Conservation (phyloP, 1,139 yeast species). For the Zygoascus sp. region DNA sequence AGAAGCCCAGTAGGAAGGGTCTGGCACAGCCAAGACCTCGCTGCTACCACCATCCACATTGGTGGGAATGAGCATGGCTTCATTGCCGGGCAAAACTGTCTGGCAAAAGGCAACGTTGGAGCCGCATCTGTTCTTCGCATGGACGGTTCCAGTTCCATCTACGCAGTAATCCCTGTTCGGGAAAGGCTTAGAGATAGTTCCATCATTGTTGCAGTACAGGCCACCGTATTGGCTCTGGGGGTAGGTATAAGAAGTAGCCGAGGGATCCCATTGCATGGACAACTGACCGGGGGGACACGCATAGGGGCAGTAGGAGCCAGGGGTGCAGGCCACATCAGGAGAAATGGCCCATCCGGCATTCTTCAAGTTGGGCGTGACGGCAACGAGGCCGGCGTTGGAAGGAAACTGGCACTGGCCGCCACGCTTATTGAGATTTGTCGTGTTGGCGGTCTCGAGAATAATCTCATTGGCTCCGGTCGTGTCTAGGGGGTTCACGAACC, state of each 20-base stretch:
- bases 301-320: slow-evolving; percentile 79
- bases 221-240: slow-evolving; percentile 84
- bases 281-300: slow-evolving; percentile 84
- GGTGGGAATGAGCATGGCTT: slow-evolving; percentile 90
- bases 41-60: slow-evolving; percentile 46
- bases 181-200: slow-evolving; percentile 61
- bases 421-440: slow-evolving; percentile 20
- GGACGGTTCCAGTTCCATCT: slow-evolving; percentile 69
- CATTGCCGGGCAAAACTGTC: slow-evolving; percentile 89
- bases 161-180: slow-evolving; percentile 55
- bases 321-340: slow-evolving; percentile 65
- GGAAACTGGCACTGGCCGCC: slow-evolving; percentile 63
- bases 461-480: slow-evolving; percentile 8
- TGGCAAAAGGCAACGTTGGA: slow-evolving; percentile 75
- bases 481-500: background rate
- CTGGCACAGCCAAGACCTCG: slow-evolving; percentile 74
- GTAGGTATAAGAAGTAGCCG: slow-evolving; percentile 76
- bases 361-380: slow-evolving; percentile 51
- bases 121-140: slow-evolving; percentile 49
- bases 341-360: slow-evolving; percentile 90
- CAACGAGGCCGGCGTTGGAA: slow-evolving; percentile 56
- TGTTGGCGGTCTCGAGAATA: slow-evolving; percentile 3
- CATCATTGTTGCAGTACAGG: slow-evolving; percentile 65
- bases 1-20: slow-evolving; percentile 51
- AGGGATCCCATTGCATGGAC: slow-evolving; percentile 67